phyloP scores from a whole-genome alignment of 495 filamentous ascomycete genomes.

The Penicillium paxilli region DNA sequence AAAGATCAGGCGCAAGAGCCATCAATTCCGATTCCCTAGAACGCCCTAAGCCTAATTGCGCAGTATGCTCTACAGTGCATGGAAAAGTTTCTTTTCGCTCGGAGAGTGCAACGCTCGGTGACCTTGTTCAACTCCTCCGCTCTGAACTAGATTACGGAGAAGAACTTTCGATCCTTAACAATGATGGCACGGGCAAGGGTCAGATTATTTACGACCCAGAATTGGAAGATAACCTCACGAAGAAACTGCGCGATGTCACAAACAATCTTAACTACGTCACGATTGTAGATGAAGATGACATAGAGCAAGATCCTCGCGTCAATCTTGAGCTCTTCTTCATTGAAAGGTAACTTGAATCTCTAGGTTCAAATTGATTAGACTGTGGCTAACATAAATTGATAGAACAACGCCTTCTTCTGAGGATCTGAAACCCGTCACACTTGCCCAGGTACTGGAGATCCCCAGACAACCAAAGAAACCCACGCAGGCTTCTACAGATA shows the following conservation, averaged over 20 bases:
- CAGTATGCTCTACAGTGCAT: slow-evolving; percentile 75
- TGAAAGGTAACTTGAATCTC: slow-evolving; percentile 35
- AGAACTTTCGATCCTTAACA: slow-evolving; percentile 73
- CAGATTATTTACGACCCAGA: slow-evolving; percentile 82
- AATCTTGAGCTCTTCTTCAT: slow-evolving; percentile 71
- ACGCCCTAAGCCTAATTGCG: slow-evolving; percentile 76
- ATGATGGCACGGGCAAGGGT: slow-evolving; percentile 39
- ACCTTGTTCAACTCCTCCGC: slow-evolving; percentile 77
- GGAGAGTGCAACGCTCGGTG: slow-evolving; percentile 72
- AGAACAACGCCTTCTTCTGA: slow-evolving; percentile 30
- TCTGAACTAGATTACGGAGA: slow-evolving; percentile 75
- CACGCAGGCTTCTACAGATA: slow-evolving; percentile 13
- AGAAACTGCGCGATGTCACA: slow-evolving; percentile 75
- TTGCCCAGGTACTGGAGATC: slow-evolving; percentile 50
- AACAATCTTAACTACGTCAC: slow-evolving; percentile 74
- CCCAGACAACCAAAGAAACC: slow-evolving; percentile 47
- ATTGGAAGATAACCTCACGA: slow-evolving; percentile 78
- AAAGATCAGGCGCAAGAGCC: slow-evolving; percentile 63
- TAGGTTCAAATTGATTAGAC: not conserved
- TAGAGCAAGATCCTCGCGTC: slow-evolving; percentile 76
- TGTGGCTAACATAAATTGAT: slow-evolving; percentile 7
- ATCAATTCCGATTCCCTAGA: slow-evolving; percentile 75
- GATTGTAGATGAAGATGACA: slow-evolving; percentile 85
- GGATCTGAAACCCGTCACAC: slow-evolving; percentile 44
- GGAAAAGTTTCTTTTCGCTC: slow-evolving; percentile 66